Evolutionary conservation across 2,329 filamentous ascomycete species (phyloP), one percentile per base, ranked within the genome.

Genomic region (Colletotrichum falcatum): DNA sequence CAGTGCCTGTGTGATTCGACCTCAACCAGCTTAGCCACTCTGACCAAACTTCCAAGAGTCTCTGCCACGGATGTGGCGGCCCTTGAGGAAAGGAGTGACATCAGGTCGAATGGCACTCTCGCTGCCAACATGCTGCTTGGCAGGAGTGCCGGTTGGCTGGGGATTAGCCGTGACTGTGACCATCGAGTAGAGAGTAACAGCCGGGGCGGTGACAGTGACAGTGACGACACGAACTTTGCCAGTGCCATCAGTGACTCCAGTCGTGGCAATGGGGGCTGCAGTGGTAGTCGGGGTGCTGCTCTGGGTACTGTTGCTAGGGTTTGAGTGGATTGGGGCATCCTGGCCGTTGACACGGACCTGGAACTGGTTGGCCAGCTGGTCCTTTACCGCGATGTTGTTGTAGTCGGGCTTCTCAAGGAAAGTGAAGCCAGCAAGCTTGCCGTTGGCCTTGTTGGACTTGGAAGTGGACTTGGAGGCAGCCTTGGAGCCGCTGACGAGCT

Each of bases 351-450:
- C 78, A 42, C 79, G 74, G 65, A 88, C 84, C 61, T 83, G 78
- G 73, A 83, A 88, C 75, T 82, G 81, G 71, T 79, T 82, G 42
- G 73, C 70, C 76, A 87, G 83, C 78, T 88, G 85, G 5, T 75
- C 75, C 69, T 81, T 75, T 72, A 87, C 82, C 54, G 83, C 86
- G 33, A 80, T 81, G 65, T 76, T 77, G 76, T 82, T 83, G 64
- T 83, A 78, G 74, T 84, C 78, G 67, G 82, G 81, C 53, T 80
- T 75, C 2, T 77, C 69, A 59, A 78, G 74, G 70, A 81, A 86
- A 26, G 72, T 58, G 58, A 76, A 73, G 3, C 63, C 74, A 30
- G 68, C 51, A 9, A 62, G 56, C 28, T 23, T 39, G 39, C 66
- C 44, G 63, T 77, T 59, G 53, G 69, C 51, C 55, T 72, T 58